Conservation (phyloP, 2,329 filamentous ascomycete species). For the Clarireedia hainanense region DNA sequence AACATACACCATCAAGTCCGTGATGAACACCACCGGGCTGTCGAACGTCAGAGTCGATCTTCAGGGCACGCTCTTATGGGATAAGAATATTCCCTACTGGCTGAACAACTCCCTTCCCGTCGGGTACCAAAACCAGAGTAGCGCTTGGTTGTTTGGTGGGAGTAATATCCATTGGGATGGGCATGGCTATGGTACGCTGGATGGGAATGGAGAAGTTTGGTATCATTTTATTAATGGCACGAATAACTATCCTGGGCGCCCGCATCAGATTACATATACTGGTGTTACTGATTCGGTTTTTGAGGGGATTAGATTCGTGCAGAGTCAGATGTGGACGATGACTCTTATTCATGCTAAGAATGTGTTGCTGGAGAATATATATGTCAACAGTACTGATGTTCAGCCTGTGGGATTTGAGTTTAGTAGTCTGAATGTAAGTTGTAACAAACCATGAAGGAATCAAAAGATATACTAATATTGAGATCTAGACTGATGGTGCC, state of each 20-base stretch:
- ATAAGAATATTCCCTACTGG: slow-evolving; percentile 1
- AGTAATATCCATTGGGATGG: slow-evolving; percentile 42
- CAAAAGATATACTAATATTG: slow-evolving; percentile 21
- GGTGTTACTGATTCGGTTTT: slow-evolving; percentile 39
- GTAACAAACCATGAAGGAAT: too few species aligned
- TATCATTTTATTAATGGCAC: slow-evolving; percentile 41
- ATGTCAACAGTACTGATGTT: slow-evolving; percentile 39
- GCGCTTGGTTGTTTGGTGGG: slow-evolving; percentile 48
- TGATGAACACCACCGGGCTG: slow-evolving; percentile 38
- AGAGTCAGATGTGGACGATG: slow-evolving; percentile 56
- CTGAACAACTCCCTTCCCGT: slow-evolving; percentile 37
- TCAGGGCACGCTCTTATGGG: slow-evolving; percentile 41
- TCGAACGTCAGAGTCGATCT: slow-evolving; percentile 39
- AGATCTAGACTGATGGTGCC: slow-evolving; percentile 40
- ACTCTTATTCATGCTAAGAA: slow-evolving; percentile 32
- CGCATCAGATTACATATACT: slow-evolving; percentile 44
- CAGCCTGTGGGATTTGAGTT: slow-evolving; percentile 1
- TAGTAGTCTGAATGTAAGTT: slow-evolving; percentile 5
- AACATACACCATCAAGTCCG: slow-evolving; percentile 37
- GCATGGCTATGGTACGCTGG: slow-evolving; percentile 43
- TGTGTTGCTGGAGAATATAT: slow-evolving; percentile 41
- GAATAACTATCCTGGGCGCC: slow-evolving; percentile 41
- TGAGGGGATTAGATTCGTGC: slow-evolving; percentile 41
- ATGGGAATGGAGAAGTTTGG: slow-evolving; percentile 54
- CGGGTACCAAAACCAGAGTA: slow-evolving; percentile 48